Evolutionary conservation across 768 basidiomycete species (phyloP), one percentile per base, ranked within the genome.

Genomic region (Holtermannia corniformis): DNA sequence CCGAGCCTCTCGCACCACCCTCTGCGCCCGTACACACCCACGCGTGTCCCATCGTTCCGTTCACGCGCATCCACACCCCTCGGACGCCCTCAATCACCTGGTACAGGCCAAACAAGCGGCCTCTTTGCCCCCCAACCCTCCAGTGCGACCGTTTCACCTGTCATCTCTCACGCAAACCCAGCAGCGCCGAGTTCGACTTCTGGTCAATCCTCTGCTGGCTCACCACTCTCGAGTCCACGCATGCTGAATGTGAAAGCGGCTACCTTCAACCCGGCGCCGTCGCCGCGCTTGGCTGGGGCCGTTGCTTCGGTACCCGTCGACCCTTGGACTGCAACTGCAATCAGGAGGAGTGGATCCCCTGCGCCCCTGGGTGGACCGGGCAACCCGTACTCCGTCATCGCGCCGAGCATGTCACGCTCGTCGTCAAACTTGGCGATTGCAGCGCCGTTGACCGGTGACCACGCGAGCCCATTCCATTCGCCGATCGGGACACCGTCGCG

Each of bases 241-340:
- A 75, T 89, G 21, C 78, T 93, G 48, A 92, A 84, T 63, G 91
- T 90, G 41, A 92, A 91, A 74, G 89, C 90, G 1, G 81, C 78
- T 32, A 87, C 91, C 68, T 92, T 92, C 73, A 85, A 82, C 60
- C 90, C 90, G 16, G 83, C 86, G 32, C 83, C 80, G 25, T 80
- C 86, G 2, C 86, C 89, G 0, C 78, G 87, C 23, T 85, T 85
- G 5, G 83, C 87, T 1, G 81, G 82, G 26, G 82, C 80, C 20
- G 27, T 50, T 7, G 27, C 52, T 54, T 87, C 87, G 1, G 84
- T 86, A n/a, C 87, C 87, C 5, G 87, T 87, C 12, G 90, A 92
- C 75, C 70, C 89, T 49, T 93, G 90, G 89, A 81, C 87, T 2
- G 86, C 87, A 68, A 57, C 61, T 42, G 42, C 61, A 5, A 74